These are phyloP conservation scores for Plasmopara muralis DNA, from an alignment of 352 stramenopile species.

Conservation along the genomic window DNA sequence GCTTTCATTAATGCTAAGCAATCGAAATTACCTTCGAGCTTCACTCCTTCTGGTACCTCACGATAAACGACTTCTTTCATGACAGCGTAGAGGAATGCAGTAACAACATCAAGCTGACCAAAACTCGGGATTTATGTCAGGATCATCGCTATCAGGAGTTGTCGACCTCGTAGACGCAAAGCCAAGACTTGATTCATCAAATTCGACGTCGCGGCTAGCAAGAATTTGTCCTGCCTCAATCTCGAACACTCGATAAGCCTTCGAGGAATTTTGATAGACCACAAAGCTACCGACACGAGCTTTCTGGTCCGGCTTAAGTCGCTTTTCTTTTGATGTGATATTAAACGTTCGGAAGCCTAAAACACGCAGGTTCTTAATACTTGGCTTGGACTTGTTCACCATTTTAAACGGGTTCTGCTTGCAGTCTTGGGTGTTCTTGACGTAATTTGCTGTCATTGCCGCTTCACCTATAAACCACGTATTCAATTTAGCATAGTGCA, in stretches of 20 bases:
- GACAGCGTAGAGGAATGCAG: too few relatives aligned
- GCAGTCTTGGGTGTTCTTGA: background rate
- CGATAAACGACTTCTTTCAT: too few relatives aligned
- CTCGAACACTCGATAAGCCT: slow-evolving; percentile 5
- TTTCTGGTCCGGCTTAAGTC: too few relatives aligned
- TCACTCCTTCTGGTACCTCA: too few relatives aligned
- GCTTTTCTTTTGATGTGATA: too few relatives aligned
- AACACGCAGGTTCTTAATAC: too few relatives aligned
- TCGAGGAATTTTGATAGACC: background rate
- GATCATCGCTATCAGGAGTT: background rate
- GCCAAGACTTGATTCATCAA: background rate
- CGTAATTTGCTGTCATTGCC: slow-evolving; percentile 5
- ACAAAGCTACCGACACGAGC: too few relatives aligned
- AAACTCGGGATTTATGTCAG: background rate
- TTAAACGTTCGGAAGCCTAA: too few relatives aligned
- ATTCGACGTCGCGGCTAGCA: background rate
- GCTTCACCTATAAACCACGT: slow-evolving; percentile 2
- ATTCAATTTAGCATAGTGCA: background rate
- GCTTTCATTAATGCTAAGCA: too few relatives aligned
- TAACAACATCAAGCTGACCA: background rate
- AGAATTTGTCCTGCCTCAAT: slow-evolving; percentile 1
- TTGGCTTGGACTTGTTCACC: slow-evolving; percentile 9
- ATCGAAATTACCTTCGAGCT: too few relatives aligned
- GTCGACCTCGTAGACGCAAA: background rate
- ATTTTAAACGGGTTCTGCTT: background rate